Evolutionary conservation across 1,284 basidiomycete genomes (phyloP), one percentile per base, ranked within the genome.

Genomic region (Moniliophthora roreri): DNA sequence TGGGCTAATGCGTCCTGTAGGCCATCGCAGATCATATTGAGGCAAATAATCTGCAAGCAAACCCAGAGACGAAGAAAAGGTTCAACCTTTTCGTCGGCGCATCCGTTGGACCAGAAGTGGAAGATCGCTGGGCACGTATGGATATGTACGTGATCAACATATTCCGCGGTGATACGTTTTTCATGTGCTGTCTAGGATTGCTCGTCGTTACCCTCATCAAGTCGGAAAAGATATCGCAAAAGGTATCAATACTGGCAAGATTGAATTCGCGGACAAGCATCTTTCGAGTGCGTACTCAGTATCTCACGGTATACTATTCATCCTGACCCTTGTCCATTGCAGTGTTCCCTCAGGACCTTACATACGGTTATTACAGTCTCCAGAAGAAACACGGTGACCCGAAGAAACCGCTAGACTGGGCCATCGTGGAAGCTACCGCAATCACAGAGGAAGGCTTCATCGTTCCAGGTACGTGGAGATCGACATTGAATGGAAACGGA

Each of bases 61-160:
- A 73, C 51, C 71, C 76, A 4, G 63, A 65, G 11, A 78, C 73
- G 2, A 74, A 79, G 62, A 72, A 74, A 52, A 76, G 71, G 55
- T 80, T 81, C 66, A 75, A 78, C 55, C 68, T 80, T 10, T 80
- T 79, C 55, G 77, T 80, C 20, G 78, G 78, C 4, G 78, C 78
- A 4, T 73, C 71, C 36, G 72, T 73, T n/a, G 76, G 76, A 5
- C 74, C 75, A 9, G 75, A 77, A 56, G 71, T 77, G 11, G 76
- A 78, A 54, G 77, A 79, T 51, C 69, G 76, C 26, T 78, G 75
- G 75, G 76, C 76, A 4, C 54, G 61, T 16, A 58, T 77, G 50
- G 74, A 77, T 56, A 77, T 77, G 75, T 74, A 56, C 15, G 70
- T 55, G n/a, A 38, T 23, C 6, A 21, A 20, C 24, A 20, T 34